Evolutionary conservation across 1,284 basidiomycete species (phyloP), one percentile per base, ranked within the genome.

Genomic region (Volvariella volvacea): DNA sequence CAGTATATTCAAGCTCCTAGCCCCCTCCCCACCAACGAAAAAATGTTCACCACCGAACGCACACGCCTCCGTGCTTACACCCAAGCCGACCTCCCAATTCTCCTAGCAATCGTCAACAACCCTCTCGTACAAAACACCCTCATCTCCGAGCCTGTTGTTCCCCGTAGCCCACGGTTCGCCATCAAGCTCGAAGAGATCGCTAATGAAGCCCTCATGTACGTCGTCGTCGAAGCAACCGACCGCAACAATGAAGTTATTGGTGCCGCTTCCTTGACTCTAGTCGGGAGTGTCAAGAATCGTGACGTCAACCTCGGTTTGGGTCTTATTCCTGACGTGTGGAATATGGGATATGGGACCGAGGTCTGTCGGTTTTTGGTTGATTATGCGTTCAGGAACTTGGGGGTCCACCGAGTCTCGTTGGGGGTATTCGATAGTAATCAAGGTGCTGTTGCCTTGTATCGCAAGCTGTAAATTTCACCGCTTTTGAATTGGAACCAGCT

Each of bases 231-330:
- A 36, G 58, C 59, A n/a, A 50, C 51, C 14, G 55, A 58, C n/a
- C 55, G 56, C 16, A 61, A 59, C 14, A 60, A 58, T 6, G 57
- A 56, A 14, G 65, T 68, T 47, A 53, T 72, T 30, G 70, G 71
- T 25, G 58, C 65, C 12, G 53, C 58, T 21, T 54, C 57, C 28
- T 43, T 71, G 22, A 55, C 52, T 19, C 50, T 61, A 3, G 45
- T 41, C 9, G 34, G 34, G 6, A 56, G 61, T 32, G 50, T 58
- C 4, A 57, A 57, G 41, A 60, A 62, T 47, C 56, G 63, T 12
- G 55, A 63, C 32, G 54, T 52, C 9, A 49, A 50, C 10, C 54
- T 62, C 33, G 56, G 56, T 1, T 59, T 66, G 34, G 50, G 50
- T 3, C 28, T 65, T 10, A 30, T 48, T 15, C 53, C 53, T 3